Percentiles rank a stretch among this genome's conserved stretches.
Conservation (phyloP, 176 grass and related monocot species). For the Melocanna baccifera region DNA sequence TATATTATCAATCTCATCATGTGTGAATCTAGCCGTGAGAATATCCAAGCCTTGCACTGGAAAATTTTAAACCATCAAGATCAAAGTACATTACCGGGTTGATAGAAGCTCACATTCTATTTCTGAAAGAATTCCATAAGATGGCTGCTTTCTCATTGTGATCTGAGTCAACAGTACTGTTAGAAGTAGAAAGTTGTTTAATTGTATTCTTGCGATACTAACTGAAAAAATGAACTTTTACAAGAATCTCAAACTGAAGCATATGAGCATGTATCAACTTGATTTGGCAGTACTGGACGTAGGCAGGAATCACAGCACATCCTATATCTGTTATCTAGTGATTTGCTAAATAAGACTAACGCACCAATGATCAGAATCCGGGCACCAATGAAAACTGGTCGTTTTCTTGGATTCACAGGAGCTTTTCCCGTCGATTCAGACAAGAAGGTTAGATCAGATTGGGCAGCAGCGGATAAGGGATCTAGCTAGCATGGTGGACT, state of each 20-base stretch:
- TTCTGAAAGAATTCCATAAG: no score
- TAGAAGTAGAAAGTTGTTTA: no score
- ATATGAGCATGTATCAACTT: background rate
- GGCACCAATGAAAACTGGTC: background rate
- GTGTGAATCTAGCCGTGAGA: no score
- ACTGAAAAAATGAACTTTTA: background rate
- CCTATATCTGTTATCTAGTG: background rate
- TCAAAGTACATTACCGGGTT: no score
- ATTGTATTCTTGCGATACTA: background rate
- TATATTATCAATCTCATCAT: no score
- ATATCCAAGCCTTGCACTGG: no score
- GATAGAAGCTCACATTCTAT: no score
- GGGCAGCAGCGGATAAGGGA: background rate
- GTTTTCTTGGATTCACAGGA: background rate
- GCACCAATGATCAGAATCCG: background rate
- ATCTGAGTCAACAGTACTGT: no score
- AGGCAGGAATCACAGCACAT: background rate
- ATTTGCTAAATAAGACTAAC: background rate
- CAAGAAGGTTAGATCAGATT: background rate
- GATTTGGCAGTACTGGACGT: background rate
- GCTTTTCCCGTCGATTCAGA: background rate
- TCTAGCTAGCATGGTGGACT: background rate
- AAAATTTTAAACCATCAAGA: no score
- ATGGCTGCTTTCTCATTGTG: no score
- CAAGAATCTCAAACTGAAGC: background rate